phyloP scores from a whole-genome alignment of 306 rosid species.

The Lithocarpus polystachyus region DNA sequence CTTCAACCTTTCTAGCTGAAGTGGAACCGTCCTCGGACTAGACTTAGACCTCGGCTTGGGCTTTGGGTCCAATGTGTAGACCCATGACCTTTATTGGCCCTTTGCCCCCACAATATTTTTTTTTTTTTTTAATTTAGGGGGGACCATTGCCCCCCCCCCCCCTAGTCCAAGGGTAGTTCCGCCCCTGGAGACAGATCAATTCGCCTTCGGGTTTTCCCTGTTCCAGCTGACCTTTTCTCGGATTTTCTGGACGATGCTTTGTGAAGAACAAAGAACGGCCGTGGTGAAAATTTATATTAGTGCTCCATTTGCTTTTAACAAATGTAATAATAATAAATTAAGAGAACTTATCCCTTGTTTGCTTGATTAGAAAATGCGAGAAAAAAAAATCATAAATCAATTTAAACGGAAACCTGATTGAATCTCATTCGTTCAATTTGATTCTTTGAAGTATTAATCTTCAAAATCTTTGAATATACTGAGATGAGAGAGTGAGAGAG shows the following conservation, averaged over 20 bases:
- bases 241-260: slow-evolving; percentile 47
- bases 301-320: slow-evolving; percentile 4
- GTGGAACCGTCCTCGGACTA: too few relatives aligned
- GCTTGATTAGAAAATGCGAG: background rate
- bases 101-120: too few relatives aligned
- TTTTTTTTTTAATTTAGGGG: too few relatives aligned
- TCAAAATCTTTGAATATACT: background rate
- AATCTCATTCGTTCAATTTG: background rate
- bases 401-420: background rate
- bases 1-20: too few relatives aligned
- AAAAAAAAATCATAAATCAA: background rate
- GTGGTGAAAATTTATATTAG: slow-evolving; percentile 23
- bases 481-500: background rate
- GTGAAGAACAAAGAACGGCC: slow-evolving; percentile 83
- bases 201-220: slow-evolving; percentile 45
- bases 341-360: background rate
- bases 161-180: too few relatives aligned
- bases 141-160: too few relatives aligned
- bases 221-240: slow-evolving; percentile 36
- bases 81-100: too few relatives aligned
- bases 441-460: too few relatives aligned
- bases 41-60: too few relatives aligned
- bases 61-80: too few relatives aligned
- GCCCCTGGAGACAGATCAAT: slow-evolving; percentile 47
- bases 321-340: background rate